Evolutionary conservation across 1,284 basidiomycete genomes (phyloP), one percentile per base, ranked within the genome.

Genomic region (Microbotryum scabiosae): DNA sequence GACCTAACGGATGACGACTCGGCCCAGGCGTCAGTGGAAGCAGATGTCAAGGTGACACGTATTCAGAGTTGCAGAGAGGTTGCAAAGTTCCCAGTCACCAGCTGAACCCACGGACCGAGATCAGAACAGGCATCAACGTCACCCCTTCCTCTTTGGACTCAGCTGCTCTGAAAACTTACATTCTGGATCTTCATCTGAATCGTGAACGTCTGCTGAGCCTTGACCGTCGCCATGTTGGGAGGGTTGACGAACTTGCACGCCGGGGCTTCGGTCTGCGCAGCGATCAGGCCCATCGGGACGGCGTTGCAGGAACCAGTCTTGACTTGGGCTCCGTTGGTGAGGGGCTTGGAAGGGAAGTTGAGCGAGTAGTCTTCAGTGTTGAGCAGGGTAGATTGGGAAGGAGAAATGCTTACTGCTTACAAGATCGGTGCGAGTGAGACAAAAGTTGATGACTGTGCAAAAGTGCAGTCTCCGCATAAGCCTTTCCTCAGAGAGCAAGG

Each of bases 251-350:
- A 84, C 73, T 84, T 85, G 65, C 79, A 75, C 16, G 80, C 78
- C 2, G 82, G 82, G 78, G 58, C 59, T 25, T 58, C 62, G 47
- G 52, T 49, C 21, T 60, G 56, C 16, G 68, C 66, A 14, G 56
- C 61, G 59, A 71, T 69, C 36, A 68, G 52, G 21, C 68, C 69
- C 62, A 85, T 84, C 30, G 83, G 82, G 28, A 81, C 80, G 20
- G 82, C 80, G 73, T 83, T 83, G 75, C 84, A 84, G 55, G 83
- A 85, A 54, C 83, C 84, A 26, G 77, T 76, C 59, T 75, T 73
- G 73, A 84, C 77, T 74, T 83, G 82, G 72, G 80, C 75, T 57
- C 83, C 82, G 59, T 76, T 74, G 45, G 75, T 76, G 45, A 76
- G 63, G 2, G 74, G 72, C 57, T 60, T 58, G 23, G 4, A 20